Evolutionary conservation across 164 flowering plant genomes (phyloP).

Genomic region (Litsea cubeba): DNA sequence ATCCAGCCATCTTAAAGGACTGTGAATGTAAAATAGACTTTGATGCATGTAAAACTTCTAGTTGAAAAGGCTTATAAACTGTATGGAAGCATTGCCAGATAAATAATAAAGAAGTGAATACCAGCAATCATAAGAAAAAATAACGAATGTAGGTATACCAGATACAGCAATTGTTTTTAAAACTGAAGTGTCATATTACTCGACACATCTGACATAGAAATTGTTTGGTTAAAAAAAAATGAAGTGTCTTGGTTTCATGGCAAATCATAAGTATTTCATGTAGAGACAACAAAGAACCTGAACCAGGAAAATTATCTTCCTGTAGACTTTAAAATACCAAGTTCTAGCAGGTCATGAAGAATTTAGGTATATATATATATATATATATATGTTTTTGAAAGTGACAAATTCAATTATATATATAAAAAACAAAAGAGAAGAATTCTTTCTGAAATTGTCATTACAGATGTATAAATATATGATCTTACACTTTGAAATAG

Average conservation of each 20-base stretch:
- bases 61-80: too few species aligned
- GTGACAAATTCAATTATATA: background rate
- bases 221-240: too few species aligned
- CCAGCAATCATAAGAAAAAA: too few species aligned
- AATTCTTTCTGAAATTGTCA: background rate
- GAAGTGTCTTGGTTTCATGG: background rate
- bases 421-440: background rate
- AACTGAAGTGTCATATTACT: too few species aligned
- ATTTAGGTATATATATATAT: background rate
- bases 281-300: background rate
- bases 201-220: too few species aligned
- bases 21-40: too few species aligned
- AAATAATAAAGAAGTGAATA: too few species aligned
- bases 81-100: too few species aligned
- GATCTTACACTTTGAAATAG: conserved; percentile 83
- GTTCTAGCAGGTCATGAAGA: background rate
- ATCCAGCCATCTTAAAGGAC: too few species aligned
- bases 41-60: too few species aligned
- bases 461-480: background rate
- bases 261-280: background rate
- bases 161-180: too few species aligned
- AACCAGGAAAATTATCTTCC: background rate
- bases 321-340: background rate
- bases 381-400: background rate
- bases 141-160: too few species aligned